phyloP scores from a whole-genome alignment of 345 rosid species.

The Syzygium jambos region DNA sequence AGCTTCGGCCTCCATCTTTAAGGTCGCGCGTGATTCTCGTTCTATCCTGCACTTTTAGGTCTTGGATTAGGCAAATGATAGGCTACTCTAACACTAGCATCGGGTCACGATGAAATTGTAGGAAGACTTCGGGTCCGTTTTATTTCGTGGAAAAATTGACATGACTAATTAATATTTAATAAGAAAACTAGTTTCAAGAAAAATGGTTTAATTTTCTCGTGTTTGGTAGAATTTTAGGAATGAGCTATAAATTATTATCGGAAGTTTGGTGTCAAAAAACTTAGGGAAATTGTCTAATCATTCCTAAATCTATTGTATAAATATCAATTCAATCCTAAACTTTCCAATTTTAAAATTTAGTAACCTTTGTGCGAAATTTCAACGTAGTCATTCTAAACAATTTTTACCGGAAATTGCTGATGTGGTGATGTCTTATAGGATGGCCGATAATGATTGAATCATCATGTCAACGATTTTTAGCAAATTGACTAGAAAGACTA shows the following conservation, averaged over 20 bases:
- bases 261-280: not conserved
- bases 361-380: not conserved
- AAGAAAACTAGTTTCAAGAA: not conserved
- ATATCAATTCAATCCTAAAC: not conserved
- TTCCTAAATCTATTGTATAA: no score
- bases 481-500: not conserved
- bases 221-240: not conserved
- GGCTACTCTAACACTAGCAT: not conserved
- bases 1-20: not conserved
- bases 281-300: no score
- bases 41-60: not conserved
- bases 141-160: not conserved
- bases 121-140: not conserved
- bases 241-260: not conserved
- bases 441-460: rapidly evolving
- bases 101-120: not conserved
- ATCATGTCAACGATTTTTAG: rapidly evolving
- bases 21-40: not conserved
- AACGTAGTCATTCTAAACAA: rapidly evolving
- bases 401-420: not conserved
- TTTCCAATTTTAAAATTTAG: not conserved
- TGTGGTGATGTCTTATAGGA: not conserved
- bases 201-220: not conserved
- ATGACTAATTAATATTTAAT: not conserved
- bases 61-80: not conserved